Percentiles rank a stretch among this genome's conserved stretches.
Evolutionary conservation across 2,329 filamentous ascomycete species (phyloP).

Genomic region (Aspergillus texensis): DNA sequence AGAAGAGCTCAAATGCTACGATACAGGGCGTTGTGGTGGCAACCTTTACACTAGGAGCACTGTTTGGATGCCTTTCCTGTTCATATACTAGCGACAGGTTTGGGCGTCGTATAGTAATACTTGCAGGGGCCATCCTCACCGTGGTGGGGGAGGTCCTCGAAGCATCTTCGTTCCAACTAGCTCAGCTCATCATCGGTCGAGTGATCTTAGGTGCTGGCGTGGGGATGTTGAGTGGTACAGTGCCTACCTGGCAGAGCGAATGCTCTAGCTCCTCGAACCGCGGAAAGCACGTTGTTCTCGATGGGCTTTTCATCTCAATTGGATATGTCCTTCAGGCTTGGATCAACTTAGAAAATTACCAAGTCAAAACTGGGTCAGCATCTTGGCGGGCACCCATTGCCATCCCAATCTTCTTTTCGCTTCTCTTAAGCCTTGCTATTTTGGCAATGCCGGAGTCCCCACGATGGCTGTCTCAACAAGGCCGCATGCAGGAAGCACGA

Average conservation of each 20-base stretch:
- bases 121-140: slow-evolving; percentile 42
- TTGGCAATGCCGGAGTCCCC: too few relatives aligned
- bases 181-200: slow-evolving; percentile 50
- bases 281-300: slow-evolving; percentile 20
- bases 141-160: slow-evolving; percentile 51
- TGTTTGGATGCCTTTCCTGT: slow-evolving; percentile 51
- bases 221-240: slow-evolving; percentile 45
- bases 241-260: slow-evolving; percentile 46
- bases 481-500: too few relatives aligned
- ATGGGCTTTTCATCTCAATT: slow-evolving; percentile 45
- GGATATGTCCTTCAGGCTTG: slow-evolving; percentile 48
- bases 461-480: too few relatives aligned
- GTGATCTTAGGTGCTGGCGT: slow-evolving; percentile 49
- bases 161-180: slow-evolving; percentile 47
- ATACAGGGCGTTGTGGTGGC: slow-evolving; percentile 35
- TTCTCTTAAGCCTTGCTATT: background rate
- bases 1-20: slow-evolving; percentile 48
- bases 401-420: slow-evolving; percentile 32
- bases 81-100: slow-evolving; percentile 50
- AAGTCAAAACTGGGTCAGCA: slow-evolving; percentile 22
- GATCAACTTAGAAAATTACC: slow-evolving; percentile 46
- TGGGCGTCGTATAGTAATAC: slow-evolving; percentile 49
- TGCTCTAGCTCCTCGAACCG: slow-evolving; percentile 18
- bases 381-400: slow-evolving; percentile 43
- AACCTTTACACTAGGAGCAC: slow-evolving; percentile 49